Evolutionary conservation across 2,329 filamentous ascomycete genomes (phyloP), one percentile per base, ranked within the genome.

Genomic region (Diaporthe citri): DNA sequence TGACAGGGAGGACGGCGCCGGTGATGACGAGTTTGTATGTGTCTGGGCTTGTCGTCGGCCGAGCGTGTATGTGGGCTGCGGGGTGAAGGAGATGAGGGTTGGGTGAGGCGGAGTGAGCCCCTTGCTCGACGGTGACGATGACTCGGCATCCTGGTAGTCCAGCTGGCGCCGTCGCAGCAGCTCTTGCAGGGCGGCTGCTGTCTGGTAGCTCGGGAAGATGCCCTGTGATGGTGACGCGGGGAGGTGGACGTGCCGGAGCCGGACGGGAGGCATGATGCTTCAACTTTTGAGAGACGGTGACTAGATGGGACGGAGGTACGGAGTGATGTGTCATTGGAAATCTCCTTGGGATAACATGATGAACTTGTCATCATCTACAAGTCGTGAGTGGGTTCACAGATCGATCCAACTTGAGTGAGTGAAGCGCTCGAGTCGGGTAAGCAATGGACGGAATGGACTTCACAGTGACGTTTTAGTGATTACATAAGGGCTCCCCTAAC

Each of bases 41-140:
- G 46, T 10, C 74, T 28, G 48, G 79, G 82, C 83, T 80, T 98
- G 95, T 43, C 97, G 93, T 8, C 96, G 93, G 72, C 97, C 97
- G 78, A 96, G 93, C 20, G 96, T 98, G 85, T 97, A 98, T 62
- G 95, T 95, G 1, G 96, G 95, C 46, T 89, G 86, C 64, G 95
- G 94, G 72, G 94, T 92, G 84, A 97, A 97, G 77, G 95, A 95
- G 77, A 98, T 88, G 77, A 98, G 88, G 43, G 90, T 91, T 36
- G 95, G 94, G 20, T 87, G 86, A 1, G 93, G 93, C 88, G 83
- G 6, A 85, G 77, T 1, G 75, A 76, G 46, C 78, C 48, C 10
- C 15, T 15, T 28, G 25, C 7, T 36, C 20, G 57, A 52, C n/a
- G 70, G 67, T 67, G 69, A 75, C 69, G 76, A 72, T 25, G 74